Percentiles rank a stretch among this genome's conserved stretches.
These are phyloP conservation scores for Eimeria necatrix DNA, from an alignment of 169 alveolate genomes.

Conservation along the genomic window DNA sequence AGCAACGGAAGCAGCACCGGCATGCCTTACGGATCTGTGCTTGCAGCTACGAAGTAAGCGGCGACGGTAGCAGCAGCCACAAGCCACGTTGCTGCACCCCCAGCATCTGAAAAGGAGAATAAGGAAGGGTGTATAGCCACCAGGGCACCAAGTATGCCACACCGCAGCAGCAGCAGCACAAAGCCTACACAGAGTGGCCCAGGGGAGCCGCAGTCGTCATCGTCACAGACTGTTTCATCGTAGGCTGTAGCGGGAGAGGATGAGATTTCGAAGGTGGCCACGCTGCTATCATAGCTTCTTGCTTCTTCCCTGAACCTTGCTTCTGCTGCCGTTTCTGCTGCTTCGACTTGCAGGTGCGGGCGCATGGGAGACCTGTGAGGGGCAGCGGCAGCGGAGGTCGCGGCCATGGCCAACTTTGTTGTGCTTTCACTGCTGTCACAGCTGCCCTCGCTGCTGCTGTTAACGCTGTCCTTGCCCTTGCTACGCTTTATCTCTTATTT, in stretches of 20 bases:
- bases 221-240: not conserved
- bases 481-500: not conserved
- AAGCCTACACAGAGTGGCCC: not conserved
- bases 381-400: constrained; percentile 36
- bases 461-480: not conserved
- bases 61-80: constrained; percentile 21
- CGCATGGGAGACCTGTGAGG: not conserved
- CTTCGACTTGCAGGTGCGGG: not conserved
- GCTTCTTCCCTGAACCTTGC: not conserved
- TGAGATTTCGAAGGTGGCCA: not conserved
- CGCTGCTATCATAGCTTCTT: not conserved
- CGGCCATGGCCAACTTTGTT: constrained; percentile 15
- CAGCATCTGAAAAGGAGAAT: not conserved
- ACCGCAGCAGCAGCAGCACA: constrained; percentile 27
- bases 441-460: constrained; percentile 26
- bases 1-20: not conserved
- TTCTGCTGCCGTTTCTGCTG: constrained; percentile 40
- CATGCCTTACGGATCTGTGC: constrained; percentile 21
- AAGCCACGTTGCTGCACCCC: constrained; percentile 11
- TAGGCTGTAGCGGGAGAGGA: not conserved
- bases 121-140: not conserved
- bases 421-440: constrained; percentile 22
- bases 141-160: not conserved
- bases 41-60: constrained; percentile 36
- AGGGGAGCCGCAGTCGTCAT: not conserved